These are phyloP conservation scores for Pseudogymnoascus sp. DNA, from an alignment of 2,329 filamentous ascomycete genomes.

Conservation along the genomic window DNA sequence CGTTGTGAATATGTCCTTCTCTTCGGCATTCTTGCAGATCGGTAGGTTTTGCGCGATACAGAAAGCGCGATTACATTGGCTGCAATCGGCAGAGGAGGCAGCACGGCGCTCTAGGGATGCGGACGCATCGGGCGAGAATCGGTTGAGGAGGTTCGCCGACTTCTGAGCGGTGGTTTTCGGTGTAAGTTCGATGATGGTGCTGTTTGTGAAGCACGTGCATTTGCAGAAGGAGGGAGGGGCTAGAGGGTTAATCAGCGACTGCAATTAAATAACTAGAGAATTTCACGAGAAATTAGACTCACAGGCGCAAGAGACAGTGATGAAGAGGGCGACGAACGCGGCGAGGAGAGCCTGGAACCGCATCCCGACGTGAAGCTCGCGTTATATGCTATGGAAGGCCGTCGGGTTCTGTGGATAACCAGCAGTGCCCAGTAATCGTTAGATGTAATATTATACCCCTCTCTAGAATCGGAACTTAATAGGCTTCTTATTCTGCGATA, in stretches of 20 bases:
- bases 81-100: conserved; percentile 33
- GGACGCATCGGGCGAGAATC: not conserved
- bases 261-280: not conserved
- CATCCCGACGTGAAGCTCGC: not conserved
- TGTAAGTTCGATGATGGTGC: conserved; percentile 57
- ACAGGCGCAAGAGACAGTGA: conserved; percentile 24
- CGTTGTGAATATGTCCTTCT: conserved; percentile 54
- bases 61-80: conserved; percentile 59
- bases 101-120: conserved; percentile 3
- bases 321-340: conserved; percentile 22
- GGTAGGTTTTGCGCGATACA: conserved; percentile 53
- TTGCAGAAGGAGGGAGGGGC: conserved; percentile 61
- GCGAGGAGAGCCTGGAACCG: conserved; percentile 17
- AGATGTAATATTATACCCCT: not conserved
- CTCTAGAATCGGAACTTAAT: not conserved
- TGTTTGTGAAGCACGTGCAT: conserved; percentile 65
- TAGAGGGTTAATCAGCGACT: conserved; percentile 30
- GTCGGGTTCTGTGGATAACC: not conserved
- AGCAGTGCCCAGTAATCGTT: not conserved
- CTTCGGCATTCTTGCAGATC: conserved; percentile 56
- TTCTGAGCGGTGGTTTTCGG: conserved; percentile 21
- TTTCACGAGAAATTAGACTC: conserved; percentile 12
- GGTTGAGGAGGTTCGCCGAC: conserved; percentile 14
- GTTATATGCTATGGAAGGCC: not conserved
- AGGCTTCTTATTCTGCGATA: not conserved